Evolutionary conservation across 2,329 filamentous ascomycete genomes (phyloP), one percentile per base, ranked within the genome.

Genomic region (Aspergillus puulaauensis): DNA sequence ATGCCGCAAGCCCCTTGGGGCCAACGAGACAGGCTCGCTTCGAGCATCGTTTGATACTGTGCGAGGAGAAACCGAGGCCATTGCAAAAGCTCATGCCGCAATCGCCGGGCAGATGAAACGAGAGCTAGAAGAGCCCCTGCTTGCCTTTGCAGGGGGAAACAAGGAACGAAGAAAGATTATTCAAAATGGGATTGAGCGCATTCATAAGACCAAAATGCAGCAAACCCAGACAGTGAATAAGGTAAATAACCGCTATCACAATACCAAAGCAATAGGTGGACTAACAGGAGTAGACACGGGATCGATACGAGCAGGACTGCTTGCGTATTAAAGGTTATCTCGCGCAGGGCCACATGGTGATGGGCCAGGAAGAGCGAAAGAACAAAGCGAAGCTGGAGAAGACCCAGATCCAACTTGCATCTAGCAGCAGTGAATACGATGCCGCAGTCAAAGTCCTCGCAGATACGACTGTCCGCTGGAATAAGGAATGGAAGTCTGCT

Each of bases 351-450:
- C 96, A 99, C 73, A 99, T 99, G 95, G 95, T 99, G 57, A 99
- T 99, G 95, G 95, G 95, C 14, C 95, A 99, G 68, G 95, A 99
- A 73, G 95, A 99, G 79, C 87, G 95, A 27, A 97, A 96, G 78
- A 99, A 99, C 76, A 99, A 99, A 78, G 93, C 93, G 21, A 98
- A 96, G 77, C 84, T 99, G 44, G 95, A 99, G 75, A 99, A 99
- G 83, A 98, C 95, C 1, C 95, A 99, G 73, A 95, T 97, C 67
- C 96, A 93, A 69, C 84, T 99, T 58, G 93, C 93, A 0, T 87
- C 88, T 7, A 93, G 93, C 60, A 98, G 96, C 76, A 88, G 86
- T 45, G 95, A 98, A 68, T 99, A 99, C 72, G 93, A 99, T 74
- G 86, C 86, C 52, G 92, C 95, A 0, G 90, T 99, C 59, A 98